Evolutionary conservation across 805 yeast genomes (phyloP).

Genomic region (Ogataea saltuana): DNA sequence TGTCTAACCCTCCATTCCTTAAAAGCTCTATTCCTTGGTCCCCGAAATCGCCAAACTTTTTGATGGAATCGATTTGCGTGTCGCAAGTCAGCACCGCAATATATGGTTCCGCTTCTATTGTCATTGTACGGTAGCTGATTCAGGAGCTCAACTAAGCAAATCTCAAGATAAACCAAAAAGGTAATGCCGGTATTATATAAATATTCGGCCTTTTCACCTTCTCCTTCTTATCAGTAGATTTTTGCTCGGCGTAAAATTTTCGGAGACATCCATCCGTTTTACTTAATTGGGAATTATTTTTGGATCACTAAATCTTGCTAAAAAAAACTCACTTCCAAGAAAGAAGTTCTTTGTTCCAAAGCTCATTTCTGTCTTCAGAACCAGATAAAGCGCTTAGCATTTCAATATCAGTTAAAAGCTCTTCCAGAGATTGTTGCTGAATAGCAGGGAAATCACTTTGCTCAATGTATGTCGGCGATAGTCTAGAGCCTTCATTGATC

Average conservation of each 20-base stretch:
- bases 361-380: constrained; percentile 9
- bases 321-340: constrained; percentile 8
- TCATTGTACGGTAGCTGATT: neutral
- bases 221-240: neutral
- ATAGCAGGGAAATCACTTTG: neutral
- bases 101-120: constrained; percentile 1
- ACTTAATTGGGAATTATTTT: neutral
- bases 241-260: neutral
- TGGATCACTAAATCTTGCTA: constrained; percentile 1
- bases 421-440: constrained; percentile 14
- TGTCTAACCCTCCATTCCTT: constrained; percentile 21
- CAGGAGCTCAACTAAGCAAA: neutral
- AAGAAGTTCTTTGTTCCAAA: constrained; percentile 15
- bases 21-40: constrained; percentile 44
- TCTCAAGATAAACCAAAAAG: neutral
- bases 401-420: constrained; percentile 19
- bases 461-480: no score
- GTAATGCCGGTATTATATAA: no score
- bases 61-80: constrained; percentile 12
- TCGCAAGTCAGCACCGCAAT: constrained; percentile 21
- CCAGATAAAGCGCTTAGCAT: constrained; percentile 16
- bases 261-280: neutral
- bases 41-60: constrained; percentile 53
- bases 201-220: neutral
- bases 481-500: neutral